Base-by-base conservation (phyloP, 495 filamentous ascomycete genomes). In the Tuber microsphaerosporum region DNA sequence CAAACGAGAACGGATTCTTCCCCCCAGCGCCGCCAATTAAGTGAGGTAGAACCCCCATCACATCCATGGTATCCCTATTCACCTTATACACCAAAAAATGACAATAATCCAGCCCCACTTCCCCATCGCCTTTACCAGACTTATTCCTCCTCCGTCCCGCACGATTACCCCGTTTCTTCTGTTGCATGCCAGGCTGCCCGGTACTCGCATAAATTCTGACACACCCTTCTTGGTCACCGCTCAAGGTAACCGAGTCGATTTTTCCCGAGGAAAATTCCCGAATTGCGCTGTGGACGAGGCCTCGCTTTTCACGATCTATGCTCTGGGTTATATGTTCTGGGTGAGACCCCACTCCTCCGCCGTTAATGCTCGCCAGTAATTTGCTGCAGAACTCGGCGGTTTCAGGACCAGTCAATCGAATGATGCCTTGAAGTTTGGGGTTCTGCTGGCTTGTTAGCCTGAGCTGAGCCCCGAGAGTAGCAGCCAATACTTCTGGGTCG, bases 1-100 rank as follows among this genome's bases (percentile, higher is more conserved):
- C 94, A 81, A 94, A 95, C 51, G 91, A 87, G 80, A 97, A 94
- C 73, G 85, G 85, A 76, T 90, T 90, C 4, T 89, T 84, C 71
- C 89, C 90, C 3, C 46, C 71, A 7, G 90, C 84, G 73, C 90
- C 90, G 14, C 44, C 34, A 45, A 97, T 81, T 26, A 89, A 86
- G 69, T 89, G 89, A 0, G 90, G 89, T 12, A 98, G 85, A 75
- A 89, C 91, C 12, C 88, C 89, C 42, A 96, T 86, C 0, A 92
- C 90, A 77, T 99, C 94, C 93, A 97, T 97, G 2, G 96, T 99
- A 81, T 99, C 96, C 79, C 93, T 93, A 84, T 99, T 99, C 84
- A 98, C 95, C 85, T 99, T 99, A 86, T 94, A 95, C 56, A 99
- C 88, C 0, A 93, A 92, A 82, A 98, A 96, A 83, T 99, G 95